Conservation (phyloP, 2,329 filamentous ascomycete genomes). For the Boeremia exigua region DNA sequence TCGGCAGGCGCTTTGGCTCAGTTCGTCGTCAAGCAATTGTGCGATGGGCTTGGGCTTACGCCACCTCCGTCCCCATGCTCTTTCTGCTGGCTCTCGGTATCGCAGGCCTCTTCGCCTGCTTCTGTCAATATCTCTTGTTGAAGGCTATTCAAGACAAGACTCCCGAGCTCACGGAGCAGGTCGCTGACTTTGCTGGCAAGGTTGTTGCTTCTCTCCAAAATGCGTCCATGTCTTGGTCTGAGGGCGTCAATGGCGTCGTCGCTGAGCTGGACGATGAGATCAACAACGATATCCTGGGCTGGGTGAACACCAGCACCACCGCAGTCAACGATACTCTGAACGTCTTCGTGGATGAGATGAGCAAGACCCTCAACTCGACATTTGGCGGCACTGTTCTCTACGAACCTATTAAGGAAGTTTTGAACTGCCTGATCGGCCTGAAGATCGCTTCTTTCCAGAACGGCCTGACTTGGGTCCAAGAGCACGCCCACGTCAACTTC, state of each 20-base stretch:
- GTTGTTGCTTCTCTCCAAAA: constrained; percentile 75
- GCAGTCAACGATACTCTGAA: constrained; percentile 88
- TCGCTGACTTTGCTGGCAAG: constrained; percentile 79
- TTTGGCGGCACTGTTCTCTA: constrained; percentile 85
- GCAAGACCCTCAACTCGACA: constrained; percentile 72
- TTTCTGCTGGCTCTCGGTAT: constrained; percentile 84
- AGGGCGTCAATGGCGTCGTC: constrained; percentile 76
- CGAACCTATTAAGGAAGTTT: constrained; percentile 76
- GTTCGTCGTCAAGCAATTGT: constrained; percentile 72
- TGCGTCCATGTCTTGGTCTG: constrained; percentile 77
- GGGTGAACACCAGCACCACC: constrained; percentile 82
- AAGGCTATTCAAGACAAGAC: constrained; percentile 74
- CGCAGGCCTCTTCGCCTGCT: constrained; percentile 80
- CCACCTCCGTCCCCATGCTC: constrained; percentile 83
- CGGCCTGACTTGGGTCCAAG: constrained; percentile 90
- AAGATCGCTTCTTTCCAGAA: constrained; percentile 86
- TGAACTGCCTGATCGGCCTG: constrained; percentile 85
- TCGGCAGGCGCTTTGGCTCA: constrained; percentile 69
- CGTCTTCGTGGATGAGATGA: constrained; percentile 78
- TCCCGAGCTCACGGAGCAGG: constrained; percentile 74
- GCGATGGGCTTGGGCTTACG: constrained; percentile 85
- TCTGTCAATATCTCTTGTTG: constrained; percentile 83
- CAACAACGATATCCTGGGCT: constrained; percentile 84
- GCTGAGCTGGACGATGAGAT: constrained; percentile 69
- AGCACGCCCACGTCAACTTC: constrained; percentile 83